These are phyloP conservation scores for Penicillium mononematosum DNA, from an alignment of 495 filamentous ascomycete species.

Conservation along the genomic window DNA sequence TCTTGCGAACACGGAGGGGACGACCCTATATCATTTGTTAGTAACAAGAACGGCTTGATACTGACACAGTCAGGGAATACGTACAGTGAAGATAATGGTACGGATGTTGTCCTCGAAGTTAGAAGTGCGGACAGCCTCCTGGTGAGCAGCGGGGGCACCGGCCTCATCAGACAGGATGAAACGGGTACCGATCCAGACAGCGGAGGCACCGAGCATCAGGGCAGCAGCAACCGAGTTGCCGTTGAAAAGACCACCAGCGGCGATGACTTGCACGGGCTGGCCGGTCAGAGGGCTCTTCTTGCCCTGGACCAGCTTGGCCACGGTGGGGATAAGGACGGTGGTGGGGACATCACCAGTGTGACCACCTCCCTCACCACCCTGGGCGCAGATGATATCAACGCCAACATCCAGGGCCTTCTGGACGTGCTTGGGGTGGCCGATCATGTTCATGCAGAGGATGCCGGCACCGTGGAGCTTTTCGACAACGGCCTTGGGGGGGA, in stretches of 20 bases:
- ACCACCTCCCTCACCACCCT: conserved; percentile 88
- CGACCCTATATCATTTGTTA: conserved; percentile 60
- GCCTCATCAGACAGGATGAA: conserved; percentile 95
- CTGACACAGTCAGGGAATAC: conserved; percentile 13
- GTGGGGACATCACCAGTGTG: conserved; percentile 92
- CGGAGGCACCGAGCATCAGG: conserved; percentile 87
- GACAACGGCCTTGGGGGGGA: conserved; percentile 79
- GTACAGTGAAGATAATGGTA: conserved; percentile 93
- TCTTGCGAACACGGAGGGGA: conserved; percentile 88
- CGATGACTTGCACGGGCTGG: conserved; percentile 81
- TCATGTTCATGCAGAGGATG: conserved; percentile 99
- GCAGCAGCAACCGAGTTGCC: conserved; percentile 86
- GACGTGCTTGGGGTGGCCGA: conserved; percentile 98
- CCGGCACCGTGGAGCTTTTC: conserved; percentile 83
- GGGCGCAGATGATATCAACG: conserved; percentile 87
- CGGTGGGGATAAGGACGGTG: conserved; percentile 83
- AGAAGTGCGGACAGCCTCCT: conserved; percentile 91
- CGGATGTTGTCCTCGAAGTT: conserved; percentile 92
- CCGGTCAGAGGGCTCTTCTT: conserved; percentile 86
- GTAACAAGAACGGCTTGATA: background rate
- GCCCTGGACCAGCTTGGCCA: conserved; percentile 77
- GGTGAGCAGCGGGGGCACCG: conserved; percentile 88
- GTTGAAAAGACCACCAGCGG: conserved; percentile 92
- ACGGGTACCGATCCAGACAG: conserved; percentile 94
- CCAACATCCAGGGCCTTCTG: conserved; percentile 87